A percentile compares a stretch with the other conserved stretches of the same genome.
phyloP scores from a whole-genome alignment of 768 basidiomycete species.

The Rhodotorula diobovata region DNA sequence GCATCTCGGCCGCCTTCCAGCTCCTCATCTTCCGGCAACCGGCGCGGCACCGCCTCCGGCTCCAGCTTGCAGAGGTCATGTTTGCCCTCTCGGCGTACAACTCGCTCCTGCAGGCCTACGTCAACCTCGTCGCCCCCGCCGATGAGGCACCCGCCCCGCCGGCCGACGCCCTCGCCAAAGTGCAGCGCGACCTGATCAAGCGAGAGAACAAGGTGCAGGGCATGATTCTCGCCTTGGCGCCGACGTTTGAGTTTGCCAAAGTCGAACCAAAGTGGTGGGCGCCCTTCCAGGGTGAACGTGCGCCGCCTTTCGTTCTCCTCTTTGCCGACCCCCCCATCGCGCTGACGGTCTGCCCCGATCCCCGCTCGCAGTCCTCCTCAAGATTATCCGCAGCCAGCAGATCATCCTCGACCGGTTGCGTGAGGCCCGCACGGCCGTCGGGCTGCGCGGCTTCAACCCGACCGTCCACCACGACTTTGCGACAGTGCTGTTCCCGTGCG shows the following conservation, averaged over 20 bases:
- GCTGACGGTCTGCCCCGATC: too few relatives aligned
- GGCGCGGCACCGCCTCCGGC: conserved; percentile 31
- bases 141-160: conserved; percentile 26
- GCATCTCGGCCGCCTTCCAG: conserved; percentile 34
- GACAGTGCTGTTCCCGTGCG: conserved; percentile 16
- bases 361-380: conserved; percentile 9
- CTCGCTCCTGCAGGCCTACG: conserved; percentile 30
- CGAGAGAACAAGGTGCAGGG: conserved; percentile 29
- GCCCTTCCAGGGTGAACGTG: conserved; percentile 30
- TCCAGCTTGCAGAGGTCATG: conserved; percentile 28
- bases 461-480: conserved; percentile 27
- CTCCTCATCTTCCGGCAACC: conserved; percentile 36
- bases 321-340: too few relatives aligned
- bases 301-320: neutral
- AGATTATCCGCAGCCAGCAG: conserved; percentile 26
- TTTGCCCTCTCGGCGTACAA: conserved; percentile 35
- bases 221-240: conserved; percentile 32
- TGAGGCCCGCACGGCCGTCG: conserved; percentile 33
- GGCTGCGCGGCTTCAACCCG: conserved; percentile 28
- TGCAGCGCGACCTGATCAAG: conserved; percentile 26
- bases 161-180: conserved; percentile 25
- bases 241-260: conserved; percentile 32
- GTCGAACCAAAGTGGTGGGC: conserved; percentile 23
- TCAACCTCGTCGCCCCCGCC: conserved; percentile 35
- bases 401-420: conserved; percentile 33